Conservation (phyloP, 1,284 basidiomycete genomes). For the Boletus holoroseus region DNA sequence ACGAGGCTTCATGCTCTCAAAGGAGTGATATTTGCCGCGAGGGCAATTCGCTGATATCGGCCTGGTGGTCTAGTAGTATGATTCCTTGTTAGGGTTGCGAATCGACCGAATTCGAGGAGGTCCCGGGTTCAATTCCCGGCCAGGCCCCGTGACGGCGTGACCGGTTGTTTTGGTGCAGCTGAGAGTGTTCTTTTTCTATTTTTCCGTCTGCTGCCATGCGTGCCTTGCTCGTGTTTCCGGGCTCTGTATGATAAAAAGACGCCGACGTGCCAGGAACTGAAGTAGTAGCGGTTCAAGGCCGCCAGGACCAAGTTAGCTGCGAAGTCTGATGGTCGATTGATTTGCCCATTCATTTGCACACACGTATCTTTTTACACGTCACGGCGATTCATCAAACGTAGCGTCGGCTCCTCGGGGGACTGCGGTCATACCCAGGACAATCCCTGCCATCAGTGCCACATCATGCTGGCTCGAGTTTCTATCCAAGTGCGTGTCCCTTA, state of each 20-base stretch:
- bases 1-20: neutral
- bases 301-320: slow-evolving; percentile 11
- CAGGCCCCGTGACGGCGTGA: slow-evolving; percentile 48
- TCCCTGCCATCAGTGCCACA: slow-evolving; percentile 32
- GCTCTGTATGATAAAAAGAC: slow-evolving; percentile 6
- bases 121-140: slow-evolving; percentile 83
- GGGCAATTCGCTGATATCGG: slow-evolving; percentile 23
- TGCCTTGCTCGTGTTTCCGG: slow-evolving; percentile 6
- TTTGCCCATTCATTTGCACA: slow-evolving; percentile 22
- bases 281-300: slow-evolving; percentile 8
- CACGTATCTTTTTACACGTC: slow-evolving; percentile 39
- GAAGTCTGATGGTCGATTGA: slow-evolving; percentile 20
- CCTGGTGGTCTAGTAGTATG: slow-evolving; percentile 71
- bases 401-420: slow-evolving; percentile 30
- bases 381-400: slow-evolving; percentile 33
- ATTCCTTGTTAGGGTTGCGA: slow-evolving; percentile 57
- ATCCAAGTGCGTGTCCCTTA: slow-evolving; percentile 13
- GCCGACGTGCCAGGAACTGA: slow-evolving; percentile 20
- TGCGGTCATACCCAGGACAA: slow-evolving; percentile 34
- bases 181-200: slow-evolving; percentile 5
- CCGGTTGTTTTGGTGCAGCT: slow-evolving; percentile 2
- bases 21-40: neutral
- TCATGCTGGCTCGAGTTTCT: slow-evolving; percentile 13
- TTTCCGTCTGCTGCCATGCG: neutral
- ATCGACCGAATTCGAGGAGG: slow-evolving; percentile 54